phyloP scores from a whole-genome alignment of 2,329 filamentous ascomycete species.

The Septoria linicola region DNA sequence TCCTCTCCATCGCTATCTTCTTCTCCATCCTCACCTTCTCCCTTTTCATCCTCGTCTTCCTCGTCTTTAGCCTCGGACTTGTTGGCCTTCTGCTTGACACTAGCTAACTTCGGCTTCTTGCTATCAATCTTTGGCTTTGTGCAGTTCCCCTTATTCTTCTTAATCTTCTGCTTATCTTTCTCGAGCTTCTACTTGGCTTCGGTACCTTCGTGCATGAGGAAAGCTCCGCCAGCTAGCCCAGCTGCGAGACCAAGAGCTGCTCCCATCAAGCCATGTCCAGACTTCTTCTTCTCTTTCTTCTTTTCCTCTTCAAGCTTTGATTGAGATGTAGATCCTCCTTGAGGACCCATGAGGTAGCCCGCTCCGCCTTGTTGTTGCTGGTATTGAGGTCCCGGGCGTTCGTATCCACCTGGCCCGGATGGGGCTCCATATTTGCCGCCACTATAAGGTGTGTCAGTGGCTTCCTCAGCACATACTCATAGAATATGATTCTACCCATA shows the following conservation, averaged over 20 bases:
- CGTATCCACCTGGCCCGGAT: conserved; percentile 13
- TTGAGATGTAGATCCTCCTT: conserved; percentile 16
- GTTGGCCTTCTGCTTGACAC: too few relatives aligned
- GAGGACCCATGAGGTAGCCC: conserved; percentile 20
- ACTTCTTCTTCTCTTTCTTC: conserved; percentile 35
- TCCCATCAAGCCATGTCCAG: conserved; percentile 38
- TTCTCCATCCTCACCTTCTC: too few relatives aligned
- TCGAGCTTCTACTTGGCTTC: conserved; percentile 39
- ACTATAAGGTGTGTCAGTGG: conserved; percentile 1
- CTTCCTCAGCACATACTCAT: too few relatives aligned
- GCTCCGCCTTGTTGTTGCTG: conserved; percentile 13
- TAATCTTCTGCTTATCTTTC: conserved; percentile 32
- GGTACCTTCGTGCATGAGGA: conserved; percentile 48
- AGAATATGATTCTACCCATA: conserved; percentile 22
- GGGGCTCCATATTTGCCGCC: conserved; percentile 29
- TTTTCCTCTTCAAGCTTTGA: conserved; percentile 27
- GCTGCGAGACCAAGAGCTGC: conserved; percentile 43
- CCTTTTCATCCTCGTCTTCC: too few relatives aligned
- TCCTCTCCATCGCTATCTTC: too few relatives aligned
- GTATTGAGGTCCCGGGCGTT: conserved; percentile 19
- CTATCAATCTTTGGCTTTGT: too few relatives aligned
- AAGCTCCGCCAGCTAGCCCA: conserved; percentile 46
- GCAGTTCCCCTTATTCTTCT: too few relatives aligned
- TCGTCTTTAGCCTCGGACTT: too few relatives aligned
- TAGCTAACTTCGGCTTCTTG: too few relatives aligned